Percentiles rank a stretch among this genome's conserved stretches.
Evolutionary conservation across 164 flowering plant genomes (phyloP).

Genomic region (Kalanchoe fedtschenkoi): DNA sequence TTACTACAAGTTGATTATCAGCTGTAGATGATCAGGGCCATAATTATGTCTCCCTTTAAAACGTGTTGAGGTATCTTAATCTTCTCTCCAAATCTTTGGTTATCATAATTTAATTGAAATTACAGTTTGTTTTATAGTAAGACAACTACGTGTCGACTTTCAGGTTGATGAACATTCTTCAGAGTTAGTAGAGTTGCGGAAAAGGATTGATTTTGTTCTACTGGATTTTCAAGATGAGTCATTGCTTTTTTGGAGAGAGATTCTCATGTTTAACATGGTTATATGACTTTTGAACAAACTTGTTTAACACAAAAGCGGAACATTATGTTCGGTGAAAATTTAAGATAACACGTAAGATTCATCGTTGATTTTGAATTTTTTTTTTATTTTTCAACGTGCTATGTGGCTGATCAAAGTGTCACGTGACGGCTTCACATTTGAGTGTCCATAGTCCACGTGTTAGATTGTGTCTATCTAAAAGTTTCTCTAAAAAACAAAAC

Average conservation of each 20-base stretch:
- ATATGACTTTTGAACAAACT: not conserved
- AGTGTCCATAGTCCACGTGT: no score
- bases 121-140: not conserved
- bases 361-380: no score
- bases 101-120: conserved; percentile 1
- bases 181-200: conserved; percentile 1
- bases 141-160: not conserved
- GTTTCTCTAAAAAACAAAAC: no score
- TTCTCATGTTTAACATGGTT: not conserved
- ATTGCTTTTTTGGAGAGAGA: no score
- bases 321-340: not conserved
- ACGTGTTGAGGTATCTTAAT: not conserved
- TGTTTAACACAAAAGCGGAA: not conserved
- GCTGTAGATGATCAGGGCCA: not conserved
- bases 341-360: no score
- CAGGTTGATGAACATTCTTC: not conserved
- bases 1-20: not conserved
- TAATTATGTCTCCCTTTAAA: not conserved
- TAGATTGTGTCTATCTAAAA: no score
- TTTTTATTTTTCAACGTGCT: no score
- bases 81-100: conserved; percentile 1
- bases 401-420: no score
- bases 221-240: not conserved
- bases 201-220: not conserved
- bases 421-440: no score